A percentile compares a stretch with the other conserved stretches of the same genome.
phyloP scores from a whole-genome alignment of 805 yeast species.

The Lipomyces oligophaga region DNA sequence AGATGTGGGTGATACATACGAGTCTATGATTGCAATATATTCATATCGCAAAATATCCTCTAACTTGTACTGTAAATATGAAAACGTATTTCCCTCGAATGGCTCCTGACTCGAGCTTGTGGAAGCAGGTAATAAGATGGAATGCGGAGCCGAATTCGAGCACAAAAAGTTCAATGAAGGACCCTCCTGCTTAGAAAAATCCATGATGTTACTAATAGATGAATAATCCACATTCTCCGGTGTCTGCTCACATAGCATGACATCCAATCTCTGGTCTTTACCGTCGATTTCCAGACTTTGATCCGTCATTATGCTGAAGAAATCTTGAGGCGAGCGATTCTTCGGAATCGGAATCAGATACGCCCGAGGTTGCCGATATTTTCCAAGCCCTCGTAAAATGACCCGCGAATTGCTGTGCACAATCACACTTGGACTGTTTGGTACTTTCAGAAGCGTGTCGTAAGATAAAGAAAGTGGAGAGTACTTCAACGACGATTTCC shows the following conservation, averaged over 20 bases:
- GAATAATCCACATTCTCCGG: slow-evolving; percentile 9
- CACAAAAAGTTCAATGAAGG: slow-evolving; percentile 39
- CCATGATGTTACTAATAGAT: slow-evolving; percentile 20
- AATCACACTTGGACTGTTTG: slow-evolving; percentile 10
- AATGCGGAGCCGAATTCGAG: slow-evolving; percentile 42
- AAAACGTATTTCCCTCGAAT: slow-evolving; percentile 49
- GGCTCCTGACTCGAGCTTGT: slow-evolving; percentile 41
- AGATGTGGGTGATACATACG: slow-evolving; percentile 28
- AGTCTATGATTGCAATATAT: slow-evolving; percentile 48
- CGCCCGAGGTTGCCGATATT: slow-evolving; percentile 15
- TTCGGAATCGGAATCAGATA: slow-evolving; percentile 31
- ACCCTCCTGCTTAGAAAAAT: slow-evolving; percentile 16
- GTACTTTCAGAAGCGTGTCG: slow-evolving; percentile 28
- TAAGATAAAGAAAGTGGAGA: slow-evolving; percentile 15
- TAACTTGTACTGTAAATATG: slow-evolving; percentile 45
- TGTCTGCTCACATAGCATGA: slow-evolving; percentile 31
- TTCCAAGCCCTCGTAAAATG: slow-evolving; percentile 19
- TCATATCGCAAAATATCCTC: slow-evolving; percentile 46
- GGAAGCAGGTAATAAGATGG: slow-evolving; percentile 51
- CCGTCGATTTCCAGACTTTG: slow-evolving; percentile 24
- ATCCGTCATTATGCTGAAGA: slow-evolving; percentile 32
- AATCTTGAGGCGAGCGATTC: slow-evolving; percentile 13
- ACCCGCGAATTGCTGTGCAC: slow-evolving; percentile 20
- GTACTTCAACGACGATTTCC: slow-evolving; percentile 9
- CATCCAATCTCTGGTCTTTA: slow-evolving; percentile 29